Evolutionary conservation across 306 rosid genomes (phyloP), one percentile per base, ranked within the genome.

Genomic region (Rosa persica): DNA sequence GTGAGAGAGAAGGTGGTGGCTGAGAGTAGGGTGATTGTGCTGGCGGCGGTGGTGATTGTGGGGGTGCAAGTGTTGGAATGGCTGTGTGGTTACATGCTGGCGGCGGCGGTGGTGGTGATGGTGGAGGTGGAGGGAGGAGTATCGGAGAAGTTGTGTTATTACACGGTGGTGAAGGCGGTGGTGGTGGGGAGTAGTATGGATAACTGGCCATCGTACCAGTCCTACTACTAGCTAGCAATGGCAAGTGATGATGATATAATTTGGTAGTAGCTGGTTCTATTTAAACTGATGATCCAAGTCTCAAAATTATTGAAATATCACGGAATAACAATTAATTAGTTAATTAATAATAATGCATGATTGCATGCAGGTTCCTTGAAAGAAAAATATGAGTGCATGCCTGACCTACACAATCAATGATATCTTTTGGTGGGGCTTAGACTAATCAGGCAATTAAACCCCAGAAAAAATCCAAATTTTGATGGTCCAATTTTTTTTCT

Each of bases 81-180:
- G 77, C n/a, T 40, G 73, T 3, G 78, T 57, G 25, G 30, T 20
- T 57, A 22, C 64, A 72, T 0, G 78, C 66, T 1, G 75, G 76
- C 1, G 76, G 74, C 1, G 43, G 55, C 0, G 71, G 72, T 3
- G 73, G 42, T 39, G 42, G 8, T 39, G 43, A 5, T 4, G 42
- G 43, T 39, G 43, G 49, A 0, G 67, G 73, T 0, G 80, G 54
- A 48, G 54, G 54, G 19, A 4, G 51, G 3, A 68, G 71, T 11
- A 61, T 27, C 0, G 81, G 60, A 12, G 46, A 0, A 58, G 58
- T 6, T 51, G 27, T 10, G 80, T 64, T 6, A 67, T 51, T 51
- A 19, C 57, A 58, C 9, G 79, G 68, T 17, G 74, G 60, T 15
- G 81, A 66, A 6, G 81, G 77, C 20, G 68, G 68, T 27, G 67